Conservation (phyloP, 768 basidiomycete genomes). For the Asterophora parasitica region DNA sequence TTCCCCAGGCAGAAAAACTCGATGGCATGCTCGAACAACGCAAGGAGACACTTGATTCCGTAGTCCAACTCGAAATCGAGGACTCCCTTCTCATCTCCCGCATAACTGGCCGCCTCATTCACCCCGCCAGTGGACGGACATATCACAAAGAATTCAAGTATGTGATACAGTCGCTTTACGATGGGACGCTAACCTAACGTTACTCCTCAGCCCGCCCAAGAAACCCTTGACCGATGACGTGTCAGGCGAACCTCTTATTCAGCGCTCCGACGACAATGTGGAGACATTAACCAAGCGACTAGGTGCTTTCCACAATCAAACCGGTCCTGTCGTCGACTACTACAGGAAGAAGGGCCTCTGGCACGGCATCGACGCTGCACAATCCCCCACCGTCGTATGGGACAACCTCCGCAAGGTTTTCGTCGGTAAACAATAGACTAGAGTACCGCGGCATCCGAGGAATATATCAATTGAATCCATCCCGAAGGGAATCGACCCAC, state of each 20-base stretch:
- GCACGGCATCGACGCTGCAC: slow-evolving; percentile 89
- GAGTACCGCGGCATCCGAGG: slow-evolving; percentile 4
- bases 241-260: slow-evolving; percentile 93
- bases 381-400: slow-evolving; percentile 92
- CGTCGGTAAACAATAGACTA: slow-evolving; percentile 34
- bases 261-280: slow-evolving; percentile 97
- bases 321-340: slow-evolving; percentile 93
- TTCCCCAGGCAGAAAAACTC: slow-evolving; percentile 94
- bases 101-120: slow-evolving; percentile 94
- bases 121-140: slow-evolving; percentile 81
- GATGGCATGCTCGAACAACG: slow-evolving; percentile 81
- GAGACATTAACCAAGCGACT: slow-evolving; percentile 91
- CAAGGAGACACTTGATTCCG: slow-evolving; percentile 88
- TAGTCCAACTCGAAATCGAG: slow-evolving; percentile 86
- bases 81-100: slow-evolving; percentile 96
- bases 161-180: slow-evolving; percentile 25
- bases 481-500: too few relatives aligned
- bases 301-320: slow-evolving; percentile 85
- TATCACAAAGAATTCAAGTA: slow-evolving; percentile 97
- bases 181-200: slow-evolving; percentile 8
- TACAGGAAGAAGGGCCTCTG: slow-evolving; percentile 91
- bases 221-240: slow-evolving; percentile 91
- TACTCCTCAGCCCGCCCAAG: slow-evolving; percentile 80
- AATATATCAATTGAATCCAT: not conserved
- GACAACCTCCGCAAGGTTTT: slow-evolving; percentile 69